Percentiles rank a stretch among this genome's conserved stretches.
These are phyloP conservation scores for Fusarium pseudograminearum DNA, from an alignment of 2,329 filamentous ascomycete species.

Conservation along the genomic window DNA sequence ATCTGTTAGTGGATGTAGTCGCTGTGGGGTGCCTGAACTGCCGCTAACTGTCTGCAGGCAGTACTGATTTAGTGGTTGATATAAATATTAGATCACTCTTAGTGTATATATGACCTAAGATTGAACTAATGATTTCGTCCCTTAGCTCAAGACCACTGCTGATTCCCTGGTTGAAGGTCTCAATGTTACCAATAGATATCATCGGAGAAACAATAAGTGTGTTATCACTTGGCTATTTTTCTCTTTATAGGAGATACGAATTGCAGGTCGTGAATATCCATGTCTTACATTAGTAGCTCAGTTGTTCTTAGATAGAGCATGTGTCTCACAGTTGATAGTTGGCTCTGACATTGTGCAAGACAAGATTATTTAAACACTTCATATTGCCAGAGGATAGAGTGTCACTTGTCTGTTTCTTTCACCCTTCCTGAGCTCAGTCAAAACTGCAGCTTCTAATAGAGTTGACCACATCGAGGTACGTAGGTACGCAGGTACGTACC, in stretches of 20 bases:
- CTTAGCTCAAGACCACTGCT: not conserved
- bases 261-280: too few species aligned
- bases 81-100: too few species aligned
- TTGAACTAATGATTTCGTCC: too few species aligned
- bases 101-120: too few species aligned
- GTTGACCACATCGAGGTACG: not conserved
- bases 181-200: not conserved
- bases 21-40: slow-evolving; percentile 37
- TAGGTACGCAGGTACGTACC: slow-evolving; percentile 16
- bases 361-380: not conserved
- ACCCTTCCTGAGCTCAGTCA: not conserved
- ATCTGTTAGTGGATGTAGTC: slow-evolving; percentile 23
- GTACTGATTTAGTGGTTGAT: too few species aligned
- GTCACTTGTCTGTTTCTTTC: not conserved
- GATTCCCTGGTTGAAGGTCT: not conserved
- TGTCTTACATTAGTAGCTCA: not conserved
- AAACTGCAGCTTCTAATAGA: not conserved
- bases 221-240: not conserved
- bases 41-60: not conserved
- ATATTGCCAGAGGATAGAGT: not conserved
- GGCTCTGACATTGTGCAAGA: not conserved
- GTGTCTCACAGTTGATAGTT: not conserved
- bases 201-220: not conserved
- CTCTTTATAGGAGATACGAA: not conserved
- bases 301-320: not conserved